phyloP scores from a whole-genome alignment of 805 yeast species.

The Saturnispora serradocipensis region DNA sequence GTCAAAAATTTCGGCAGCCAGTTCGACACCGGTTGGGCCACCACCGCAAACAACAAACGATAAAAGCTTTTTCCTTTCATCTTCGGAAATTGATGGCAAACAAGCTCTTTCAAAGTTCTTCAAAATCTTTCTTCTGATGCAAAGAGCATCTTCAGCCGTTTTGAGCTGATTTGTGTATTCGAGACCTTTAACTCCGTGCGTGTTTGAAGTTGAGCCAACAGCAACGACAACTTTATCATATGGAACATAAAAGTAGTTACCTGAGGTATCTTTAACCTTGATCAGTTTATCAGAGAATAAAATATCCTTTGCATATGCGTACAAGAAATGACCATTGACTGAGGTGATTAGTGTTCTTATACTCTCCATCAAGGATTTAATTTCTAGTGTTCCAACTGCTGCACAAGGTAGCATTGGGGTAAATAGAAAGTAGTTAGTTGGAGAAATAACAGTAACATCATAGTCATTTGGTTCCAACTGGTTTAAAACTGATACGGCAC shows the following conservation, averaged over 20 bases:
- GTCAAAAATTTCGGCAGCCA: slow-evolving; percentile 93
- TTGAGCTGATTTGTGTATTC: slow-evolving; percentile 82
- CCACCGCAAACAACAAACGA: slow-evolving; percentile 93
- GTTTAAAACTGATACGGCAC: slow-evolving; percentile 76
- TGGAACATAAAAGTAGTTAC: slow-evolving; percentile 37
- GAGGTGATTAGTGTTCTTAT: slow-evolving; percentile 74
- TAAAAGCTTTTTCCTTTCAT: slow-evolving; percentile 74
- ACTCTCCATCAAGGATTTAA: slow-evolving; percentile 88
- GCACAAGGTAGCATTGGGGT: slow-evolving; percentile 91
- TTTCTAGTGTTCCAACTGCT: slow-evolving; percentile 88
- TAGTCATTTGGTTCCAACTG: slow-evolving; percentile 75
- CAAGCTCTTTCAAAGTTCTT: slow-evolving; percentile 83
- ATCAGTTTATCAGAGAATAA: slow-evolving; percentile 62
- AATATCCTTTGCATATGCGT: slow-evolving; percentile 80
- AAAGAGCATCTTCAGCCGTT: slow-evolving; percentile 81
- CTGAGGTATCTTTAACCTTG: slow-evolving; percentile 42
- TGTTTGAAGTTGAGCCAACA: slow-evolving; percentile 90
- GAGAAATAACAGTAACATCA: slow-evolving; percentile 84
- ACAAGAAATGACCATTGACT: slow-evolving; percentile 72
- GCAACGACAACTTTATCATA: slow-evolving; percentile 86
- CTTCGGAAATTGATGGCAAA: slow-evolving; percentile 56
- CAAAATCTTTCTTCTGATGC: slow-evolving; percentile 72
- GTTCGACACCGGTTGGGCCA: slow-evolving; percentile 97
- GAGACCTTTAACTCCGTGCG: slow-evolving; percentile 93
- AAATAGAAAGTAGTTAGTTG: slow-evolving; percentile 90